Conservation (phyloP, 495 filamentous ascomycete species). For the Neurospora tetraspora region DNA sequence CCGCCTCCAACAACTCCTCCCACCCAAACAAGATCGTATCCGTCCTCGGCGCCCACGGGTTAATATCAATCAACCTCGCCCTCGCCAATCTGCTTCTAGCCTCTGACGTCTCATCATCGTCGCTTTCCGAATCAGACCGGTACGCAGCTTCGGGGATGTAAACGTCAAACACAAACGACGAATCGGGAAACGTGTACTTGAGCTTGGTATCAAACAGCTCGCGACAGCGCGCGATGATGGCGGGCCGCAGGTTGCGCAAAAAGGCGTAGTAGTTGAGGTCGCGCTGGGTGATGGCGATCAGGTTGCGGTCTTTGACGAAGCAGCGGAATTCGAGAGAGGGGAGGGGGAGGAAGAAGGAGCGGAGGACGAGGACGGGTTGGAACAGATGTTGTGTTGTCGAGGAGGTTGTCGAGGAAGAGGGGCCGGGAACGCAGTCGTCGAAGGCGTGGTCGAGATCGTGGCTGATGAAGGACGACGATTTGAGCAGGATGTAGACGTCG, state of each 20-base stretch:
- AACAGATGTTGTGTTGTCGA: background rate
- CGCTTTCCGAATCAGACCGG: conserved; percentile 44
- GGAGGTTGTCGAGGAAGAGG: conserved; percentile 30
- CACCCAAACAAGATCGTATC: conserved; percentile 86
- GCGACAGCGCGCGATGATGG: conserved; percentile 51
- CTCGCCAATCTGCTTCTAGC: conserved; percentile 26
- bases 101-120: conserved; percentile 13
- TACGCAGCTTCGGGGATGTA: conserved; percentile 75
- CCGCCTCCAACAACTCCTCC: conserved; percentile 70
- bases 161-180: conserved; percentile 79
- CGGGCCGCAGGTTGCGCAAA: conserved; percentile 51
- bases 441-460: conserved; percentile 93
- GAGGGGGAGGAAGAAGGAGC: conserved; percentile 79
- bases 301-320: conserved; percentile 69
- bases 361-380: conserved; percentile 54
- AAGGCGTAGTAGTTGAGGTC: conserved; percentile 88
- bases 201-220: conserved; percentile 61
- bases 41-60: conserved; percentile 86
- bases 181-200: conserved; percentile 69
- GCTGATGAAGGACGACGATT: conserved; percentile 84
- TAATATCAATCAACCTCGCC: conserved; percentile 86
- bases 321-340: conserved; percentile 88
- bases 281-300: conserved; percentile 80
- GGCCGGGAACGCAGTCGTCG: conserved; percentile 54
- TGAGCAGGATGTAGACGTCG: conserved; percentile 88